Base-by-base conservation (phyloP, 139 green algal genomes). In the Picochlorum sp. region DNA sequence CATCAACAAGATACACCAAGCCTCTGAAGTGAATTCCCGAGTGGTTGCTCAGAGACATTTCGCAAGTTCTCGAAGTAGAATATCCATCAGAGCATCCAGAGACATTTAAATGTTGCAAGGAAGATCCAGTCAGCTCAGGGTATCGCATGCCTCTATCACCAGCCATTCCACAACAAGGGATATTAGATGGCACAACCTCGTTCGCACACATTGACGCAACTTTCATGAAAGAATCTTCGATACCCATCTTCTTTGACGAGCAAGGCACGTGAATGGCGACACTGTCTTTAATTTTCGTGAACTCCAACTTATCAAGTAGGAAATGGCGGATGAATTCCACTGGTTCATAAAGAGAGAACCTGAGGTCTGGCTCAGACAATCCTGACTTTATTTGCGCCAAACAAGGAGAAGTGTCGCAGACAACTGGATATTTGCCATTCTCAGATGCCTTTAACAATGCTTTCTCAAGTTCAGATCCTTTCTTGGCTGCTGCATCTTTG, bases 201-300 rank as follows among this genome's bases (percentile, higher is more conserved):
- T 90, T 43, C 1, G 89, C 81, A 63, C 89, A 96, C 59, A 86
- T 74, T 30, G 57, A 65, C 6, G 88, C 90, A 22, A 97, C 59
- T 73, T 91, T 86, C 56, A 72, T 67, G 72, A 96, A 94, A 7
- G 77, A 68, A 33, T 83, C 75, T 76, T 94, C 84, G 45, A 95
- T 87, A 69, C 90, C 90, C 83, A 97, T 92, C 82, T 97, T 96
- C 81, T 97, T 97, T 64, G 82, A 93, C 30, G 81, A 92, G 84
- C 90, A 97, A 50, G 90, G 90, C 56, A 97, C 89, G 69, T 97
- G 90, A 18, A 97, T 68, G 31, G 90, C 88, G 22, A 97, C 76
- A 44, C 33, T 80, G 40, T 95, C 85, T 6, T 78, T 78, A 40
- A 90, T 75, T 58, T 75, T 72, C 33, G 24, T 33, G 61, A 86